Evolutionary conservation across 352 stramenopile species (phyloP).

Genomic region (Phytophthora nicotianae): DNA sequence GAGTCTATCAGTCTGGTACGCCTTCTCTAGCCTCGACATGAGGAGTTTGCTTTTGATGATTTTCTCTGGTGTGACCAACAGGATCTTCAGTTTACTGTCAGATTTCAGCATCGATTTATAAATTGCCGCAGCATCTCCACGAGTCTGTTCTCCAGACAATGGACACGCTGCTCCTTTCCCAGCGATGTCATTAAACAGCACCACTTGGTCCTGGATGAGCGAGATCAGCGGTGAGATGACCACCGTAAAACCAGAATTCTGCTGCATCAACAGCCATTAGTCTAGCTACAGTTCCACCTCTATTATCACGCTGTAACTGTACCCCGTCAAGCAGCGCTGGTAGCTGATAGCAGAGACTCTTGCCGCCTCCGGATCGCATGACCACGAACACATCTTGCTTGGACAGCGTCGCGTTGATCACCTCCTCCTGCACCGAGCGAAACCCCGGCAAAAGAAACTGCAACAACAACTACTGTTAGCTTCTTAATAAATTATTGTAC

Average conservation of each 20-base stretch:
- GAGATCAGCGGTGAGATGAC: constrained; percentile 93
- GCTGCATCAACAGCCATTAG: not conserved
- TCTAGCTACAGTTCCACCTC: not conserved
- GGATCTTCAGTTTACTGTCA: constrained; percentile 65
- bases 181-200: constrained; percentile 77
- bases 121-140: constrained; percentile 58
- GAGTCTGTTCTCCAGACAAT: constrained; percentile 62
- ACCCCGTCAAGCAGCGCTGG: constrained; percentile 78
- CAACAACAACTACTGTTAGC: not conserved
- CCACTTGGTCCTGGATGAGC: constrained; percentile 93
- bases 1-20: constrained; percentile 76
- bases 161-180: constrained; percentile 53
- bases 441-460: constrained; percentile 88
- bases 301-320: constrained; percentile 1
- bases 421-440: constrained; percentile 88
- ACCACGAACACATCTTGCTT: constrained; percentile 92
- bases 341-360: constrained; percentile 92
- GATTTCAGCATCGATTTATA: constrained; percentile 86
- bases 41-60: constrained; percentile 90
- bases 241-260: constrained; percentile 81
- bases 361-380: constrained; percentile 91
- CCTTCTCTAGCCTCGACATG: constrained; percentile 91
- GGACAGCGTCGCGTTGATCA: constrained; percentile 92
- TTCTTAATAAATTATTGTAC: too few relatives aligned
- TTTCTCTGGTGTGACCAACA: constrained; percentile 94